These are phyloP conservation scores for Strigomonas culicis DNA, from an alignment of 208 protist species.

Conservation along the genomic window DNA sequence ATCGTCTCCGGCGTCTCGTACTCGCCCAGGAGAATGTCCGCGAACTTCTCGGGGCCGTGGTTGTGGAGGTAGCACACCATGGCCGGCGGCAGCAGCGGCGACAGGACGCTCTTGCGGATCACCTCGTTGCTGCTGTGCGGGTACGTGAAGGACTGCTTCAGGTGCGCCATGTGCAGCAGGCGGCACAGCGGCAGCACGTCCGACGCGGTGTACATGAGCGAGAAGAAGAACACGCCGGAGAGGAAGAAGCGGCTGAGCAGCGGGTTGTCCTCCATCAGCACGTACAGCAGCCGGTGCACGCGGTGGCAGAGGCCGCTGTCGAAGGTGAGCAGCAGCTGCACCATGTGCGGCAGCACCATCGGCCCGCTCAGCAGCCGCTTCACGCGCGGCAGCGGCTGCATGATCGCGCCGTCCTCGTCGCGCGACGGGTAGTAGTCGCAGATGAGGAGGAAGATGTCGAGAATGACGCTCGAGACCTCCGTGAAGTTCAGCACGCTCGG, in stretches of 20 bases:
- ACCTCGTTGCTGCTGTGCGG: slow-evolving; percentile 44
- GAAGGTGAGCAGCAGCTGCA: slow-evolving; percentile 94
- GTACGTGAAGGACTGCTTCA: slow-evolving; percentile 78
- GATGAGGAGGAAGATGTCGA: slow-evolving; percentile 90
- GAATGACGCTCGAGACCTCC: slow-evolving; percentile 79
- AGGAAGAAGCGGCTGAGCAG: slow-evolving; percentile 80
- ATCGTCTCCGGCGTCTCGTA: slow-evolving; percentile 95
- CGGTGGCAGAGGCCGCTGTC: slow-evolving; percentile 80
- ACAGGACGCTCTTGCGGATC: slow-evolving; percentile 75
- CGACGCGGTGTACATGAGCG: slow-evolving; percentile 93
- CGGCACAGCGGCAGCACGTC: slow-evolving; percentile 89
- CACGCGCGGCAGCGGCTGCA: slow-evolving; percentile 90
- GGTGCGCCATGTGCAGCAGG: slow-evolving; percentile 81
- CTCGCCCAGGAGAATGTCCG: slow-evolving; percentile 90
- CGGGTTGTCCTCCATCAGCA: slow-evolving; percentile 90
- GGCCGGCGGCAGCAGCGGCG: slow-evolving; percentile 86
- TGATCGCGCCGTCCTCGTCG: slow-evolving; percentile 80
- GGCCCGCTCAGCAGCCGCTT: slow-evolving; percentile 86
- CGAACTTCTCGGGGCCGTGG: slow-evolving; percentile 90
- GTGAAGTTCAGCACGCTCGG: slow-evolving; percentile 81
- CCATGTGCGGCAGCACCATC: slow-evolving; percentile 87
- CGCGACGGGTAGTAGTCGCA: slow-evolving; percentile 87
- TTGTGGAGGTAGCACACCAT: slow-evolving; percentile 93
- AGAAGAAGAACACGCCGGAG: slow-evolving; percentile 94
- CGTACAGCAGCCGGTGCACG: slow-evolving; percentile 77